Evolutionary conservation across 306 rosid species (phyloP), one percentile per base, ranked within the genome.

Genomic region (Vachellia pachyceras): DNA sequence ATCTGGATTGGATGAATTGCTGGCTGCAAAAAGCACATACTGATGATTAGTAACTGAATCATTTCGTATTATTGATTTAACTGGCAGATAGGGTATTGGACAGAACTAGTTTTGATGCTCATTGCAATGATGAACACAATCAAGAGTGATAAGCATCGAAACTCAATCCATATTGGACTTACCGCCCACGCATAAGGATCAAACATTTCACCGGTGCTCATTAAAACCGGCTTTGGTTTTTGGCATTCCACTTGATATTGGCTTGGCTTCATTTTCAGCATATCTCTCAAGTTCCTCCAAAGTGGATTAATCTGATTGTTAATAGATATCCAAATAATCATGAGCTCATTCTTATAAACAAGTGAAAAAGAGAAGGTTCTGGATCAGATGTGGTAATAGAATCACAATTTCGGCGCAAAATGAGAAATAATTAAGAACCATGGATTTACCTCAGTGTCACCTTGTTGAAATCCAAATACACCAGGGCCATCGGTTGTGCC

Each of bases 401-500:
- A 57, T 57, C 65, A 22, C 33, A 57, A 29, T n/a, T 33, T 61
- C 2, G 10, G 29, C 17, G 40, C n/a, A 12, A 61, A 61, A 29
- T 11, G 40, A 61, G 20, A 61, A 25, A 61, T 5, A 23, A 3
- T 45, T 45, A 4, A 47, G 20, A 17, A 25, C 37, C 35, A 58
- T 23, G 15, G 36, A 17, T 25, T 61, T 73, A 94, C 98, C 90
- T 90, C 17, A 36, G 88, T 84, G 52, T 91, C 97, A 40, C 97
- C 98, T 84, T 94, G 98, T 77, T 91, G 98, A 84, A 94, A 94
- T 23, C 93, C 97, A 70, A 86, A 80, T 50, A 47, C 82, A 75
- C 97, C 98, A 0, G 97, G 98, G 2, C 98, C 97, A 72, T 91
- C 97, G 0, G 98, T 94, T 22, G 98, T 94, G 54, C 97, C 97